Base-by-base conservation (phyloP, 1,139 yeast species). In the Wickerhamomyces sp. region DNA sequence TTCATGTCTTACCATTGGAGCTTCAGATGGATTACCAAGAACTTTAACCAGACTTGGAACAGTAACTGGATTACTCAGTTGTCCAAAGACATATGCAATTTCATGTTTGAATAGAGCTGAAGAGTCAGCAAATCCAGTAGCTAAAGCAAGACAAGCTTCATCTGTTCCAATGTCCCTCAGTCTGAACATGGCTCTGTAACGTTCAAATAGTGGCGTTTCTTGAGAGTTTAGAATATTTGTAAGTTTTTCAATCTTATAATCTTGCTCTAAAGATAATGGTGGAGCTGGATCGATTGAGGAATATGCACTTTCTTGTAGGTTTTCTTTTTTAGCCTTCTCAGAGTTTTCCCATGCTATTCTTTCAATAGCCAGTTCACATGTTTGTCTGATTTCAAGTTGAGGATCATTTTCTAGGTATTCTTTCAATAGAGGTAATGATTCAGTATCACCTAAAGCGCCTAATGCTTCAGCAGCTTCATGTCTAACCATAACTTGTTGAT, bases 401-500 rank as follows among this genome's bases (percentile, higher is more conserved):
- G 95, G 95, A 61, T 93, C 98, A 44, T 83, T 77, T 51, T 71
- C 66, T 56, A 66, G 73, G 66, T 84, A 89, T 43, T 81, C 71
- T 52, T 78, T 69, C 55, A 94, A 76, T 44, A 90, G 66, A 0
- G 71, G 77, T 48, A 93, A 67, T n/a, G 96, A 86, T 6, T 79
- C 84, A 42, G 69, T 68, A 65, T 90, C 95, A 41, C 96, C 96
- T 46, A 94, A 73, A 35, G 99, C 99, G 49, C 99, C 99, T 47
- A 94, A 75, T 32, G 98, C 99, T 68, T 94, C 99, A 11, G 99
- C 99, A 23, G 99, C 99, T 67, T 94, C 99, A 65, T 94, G 99
- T 66, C 99, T 85, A 34, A 94, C 99, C 98, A 94, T 94, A 49
- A 87, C 74, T 63, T 85, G 93, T 69, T 94, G 98, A 48, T 71